Base-by-base conservation (phyloP, 1,284 basidiomycete species). In the Xerocomus minutiporus region DNA sequence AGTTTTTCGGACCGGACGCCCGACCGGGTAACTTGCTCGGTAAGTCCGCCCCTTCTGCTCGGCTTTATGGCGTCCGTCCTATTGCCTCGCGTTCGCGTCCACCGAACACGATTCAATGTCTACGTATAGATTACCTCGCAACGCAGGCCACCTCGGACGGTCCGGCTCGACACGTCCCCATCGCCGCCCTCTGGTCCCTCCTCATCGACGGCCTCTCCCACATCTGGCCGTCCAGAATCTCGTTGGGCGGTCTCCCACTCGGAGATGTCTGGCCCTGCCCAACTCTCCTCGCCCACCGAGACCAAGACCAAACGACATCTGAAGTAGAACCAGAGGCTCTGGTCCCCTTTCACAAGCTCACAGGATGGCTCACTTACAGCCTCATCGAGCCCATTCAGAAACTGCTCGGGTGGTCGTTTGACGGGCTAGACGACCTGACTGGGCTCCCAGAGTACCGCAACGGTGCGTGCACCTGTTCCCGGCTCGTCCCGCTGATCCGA, bases 261-360 rank as follows among this genome's bases (percentile, higher is more conserved):
- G 94, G 94, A 28, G 94, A 97, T 65, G 93, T 93, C 42, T 97
- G 94, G 94, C 86, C 85, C 6, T 93, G 89, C 60, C 69, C 78
- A 3, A 78, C 81, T 1, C 76, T 89, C 45, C 71, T 69, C 4
- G 46, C 52, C 48, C 54, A 31, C 11, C 31, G 31, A 12, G 31
- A 31, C 31, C 11, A 32, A 32, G 12, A 32, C 20, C 25, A 42
- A 29, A 13, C 4, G n/a, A 9, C 25, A 15, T 42, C n/a, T n/a
- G 42, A 31, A 17, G 28, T n/a, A 13, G 46, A 84, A 58, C 36
- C 32, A 17, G 58, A 50, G 5, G 77, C 84, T 55, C 75, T 93
- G 38, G 92, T 97, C 3, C 90, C 93, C 0, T 98, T 97, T 77
- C 95, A 98, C 75, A 98, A 97, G 68, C 79, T 98, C 46, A 91